Conservation (phyloP, 371 early-diverging fungal genomes). For the Actinomortierella ambigua region DNA sequence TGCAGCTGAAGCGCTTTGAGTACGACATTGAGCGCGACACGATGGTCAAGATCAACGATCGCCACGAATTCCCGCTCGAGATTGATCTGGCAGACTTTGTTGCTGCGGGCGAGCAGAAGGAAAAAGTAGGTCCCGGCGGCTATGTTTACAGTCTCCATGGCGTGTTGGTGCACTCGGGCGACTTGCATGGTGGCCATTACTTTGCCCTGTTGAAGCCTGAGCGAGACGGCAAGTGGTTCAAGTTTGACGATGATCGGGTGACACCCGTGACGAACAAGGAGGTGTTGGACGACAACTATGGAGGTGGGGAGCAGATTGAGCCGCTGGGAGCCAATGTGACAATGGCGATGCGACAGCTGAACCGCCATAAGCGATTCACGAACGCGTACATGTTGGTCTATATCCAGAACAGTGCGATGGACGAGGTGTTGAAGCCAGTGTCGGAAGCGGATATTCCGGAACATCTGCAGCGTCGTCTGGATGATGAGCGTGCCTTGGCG, state of each 20-base stretch:
- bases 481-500: conserved; percentile 17
- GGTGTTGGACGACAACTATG: conserved; percentile 96
- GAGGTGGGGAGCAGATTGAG: conserved; percentile 62
- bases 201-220: conserved; percentile 90
- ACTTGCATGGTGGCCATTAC: conserved; percentile 97
- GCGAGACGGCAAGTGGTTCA: conserved; percentile 84
- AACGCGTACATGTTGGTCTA: conserved; percentile 99
- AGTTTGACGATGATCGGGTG: conserved; percentile 98
- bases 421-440: conserved; percentile 74
- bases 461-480: conserved; percentile 69
- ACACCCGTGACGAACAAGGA: conserved; percentile 85
- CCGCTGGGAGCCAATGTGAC: conserved; percentile 51
- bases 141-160: conserved; percentile 88
- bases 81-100: conserved; percentile 93
- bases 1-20: conserved; percentile 98
- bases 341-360: conserved; percentile 33
- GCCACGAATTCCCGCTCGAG: conserved; percentile 94
- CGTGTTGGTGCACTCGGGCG: conserved; percentile 98
- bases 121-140: conserved; percentile 54
- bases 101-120: conserved; percentile 61
- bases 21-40: conserved; percentile 93
- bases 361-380: conserved; percentile 75
- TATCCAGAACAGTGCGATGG: conserved; percentile 78
- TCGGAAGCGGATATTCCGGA: conserved; percentile 74
- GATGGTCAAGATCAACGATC: conserved; percentile 98